A percentile compares a stretch with the other conserved stretches of the same genome.
Evolutionary conservation across 225 moss, liverwort and hornwort genomes (phyloP).

Genomic region (Thuidium tamariscinum): DNA sequence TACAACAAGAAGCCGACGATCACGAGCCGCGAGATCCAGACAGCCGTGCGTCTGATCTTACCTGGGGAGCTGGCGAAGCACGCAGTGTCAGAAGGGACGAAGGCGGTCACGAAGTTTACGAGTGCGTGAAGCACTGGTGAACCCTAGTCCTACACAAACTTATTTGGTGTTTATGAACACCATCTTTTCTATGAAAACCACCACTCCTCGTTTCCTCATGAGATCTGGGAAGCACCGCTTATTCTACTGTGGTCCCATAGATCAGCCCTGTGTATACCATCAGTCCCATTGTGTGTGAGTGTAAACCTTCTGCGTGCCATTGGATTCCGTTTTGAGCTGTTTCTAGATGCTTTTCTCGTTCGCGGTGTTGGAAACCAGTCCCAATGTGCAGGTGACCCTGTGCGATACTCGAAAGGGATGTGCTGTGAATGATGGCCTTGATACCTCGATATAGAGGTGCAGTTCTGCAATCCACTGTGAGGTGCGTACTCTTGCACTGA

Average conservation of each 20-base stretch:
- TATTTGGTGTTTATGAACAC: neutral
- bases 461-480: neutral
- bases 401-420: rapidly evolving
- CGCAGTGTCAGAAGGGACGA: neutral
- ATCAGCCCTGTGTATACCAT: rapidly evolving
- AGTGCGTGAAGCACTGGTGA: neutral
- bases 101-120: neutral
- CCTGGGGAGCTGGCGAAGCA: neutral
- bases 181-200: neutral
- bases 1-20: neutral
- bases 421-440: too few species aligned
- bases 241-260: rapidly evolving
- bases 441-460: rapidly evolving
- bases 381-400: rapidly evolving
- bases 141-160: too few species aligned
- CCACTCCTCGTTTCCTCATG: neutral
- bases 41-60: neutral
- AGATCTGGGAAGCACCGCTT: rapidly evolving
- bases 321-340: neutral
- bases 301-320: rapidly evolving
- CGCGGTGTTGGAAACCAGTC: too few species aligned
- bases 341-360: too few species aligned
- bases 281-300: neutral
- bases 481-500: neutral
- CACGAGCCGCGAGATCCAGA: neutral